Percentiles rank a stretch among this genome's conserved stretches.
These are phyloP conservation scores for Ceratopteris richardii DNA, from an alignment of 75 land plant species.

Conservation along the genomic window DNA sequence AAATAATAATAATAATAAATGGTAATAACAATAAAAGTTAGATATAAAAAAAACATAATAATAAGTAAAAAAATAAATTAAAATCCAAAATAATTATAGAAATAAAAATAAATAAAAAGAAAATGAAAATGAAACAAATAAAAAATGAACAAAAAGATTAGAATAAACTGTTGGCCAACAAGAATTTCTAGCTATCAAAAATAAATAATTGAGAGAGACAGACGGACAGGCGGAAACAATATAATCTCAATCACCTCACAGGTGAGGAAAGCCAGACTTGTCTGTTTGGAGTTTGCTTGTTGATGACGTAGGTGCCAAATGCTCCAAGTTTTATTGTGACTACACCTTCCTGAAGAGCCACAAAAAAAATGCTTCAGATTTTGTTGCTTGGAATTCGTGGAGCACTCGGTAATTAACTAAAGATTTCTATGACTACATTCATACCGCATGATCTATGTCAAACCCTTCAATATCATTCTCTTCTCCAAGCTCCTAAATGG, in stretches of 20 bases:
- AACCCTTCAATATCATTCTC: slow-evolving; percentile 26
- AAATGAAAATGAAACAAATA: no score
- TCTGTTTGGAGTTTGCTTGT: slow-evolving; percentile 36
- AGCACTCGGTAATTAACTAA: no score
- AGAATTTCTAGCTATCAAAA: neutral
- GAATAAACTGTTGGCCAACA: no score
- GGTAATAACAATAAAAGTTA: no score
- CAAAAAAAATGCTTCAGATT: neutral
- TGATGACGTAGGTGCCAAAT: slow-evolving; percentile 29
- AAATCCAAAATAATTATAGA: no score
- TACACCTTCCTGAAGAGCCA: slow-evolving; percentile 27
- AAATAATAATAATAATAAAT: no score
- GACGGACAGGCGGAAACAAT: no score
- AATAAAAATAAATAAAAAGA: no score
- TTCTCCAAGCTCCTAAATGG: slow-evolving; percentile 23
- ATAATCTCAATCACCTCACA: slow-evolving; percentile 25
- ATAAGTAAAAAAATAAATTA: no score
- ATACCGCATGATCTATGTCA: slow-evolving; percentile 26
- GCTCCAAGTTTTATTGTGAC: slow-evolving; percentile 21
- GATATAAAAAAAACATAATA: no score
- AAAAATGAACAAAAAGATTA: no score
- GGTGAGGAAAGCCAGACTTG: slow-evolving; percentile 35
- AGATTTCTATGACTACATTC: neutral
- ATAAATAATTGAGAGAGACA: neutral
- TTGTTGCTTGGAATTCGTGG: neutral